A percentile compares a stretch with the other conserved stretches of the same genome.
phyloP scores from a whole-genome alignment of 768 basidiomycete species.

The Suillus occidentalis region DNA sequence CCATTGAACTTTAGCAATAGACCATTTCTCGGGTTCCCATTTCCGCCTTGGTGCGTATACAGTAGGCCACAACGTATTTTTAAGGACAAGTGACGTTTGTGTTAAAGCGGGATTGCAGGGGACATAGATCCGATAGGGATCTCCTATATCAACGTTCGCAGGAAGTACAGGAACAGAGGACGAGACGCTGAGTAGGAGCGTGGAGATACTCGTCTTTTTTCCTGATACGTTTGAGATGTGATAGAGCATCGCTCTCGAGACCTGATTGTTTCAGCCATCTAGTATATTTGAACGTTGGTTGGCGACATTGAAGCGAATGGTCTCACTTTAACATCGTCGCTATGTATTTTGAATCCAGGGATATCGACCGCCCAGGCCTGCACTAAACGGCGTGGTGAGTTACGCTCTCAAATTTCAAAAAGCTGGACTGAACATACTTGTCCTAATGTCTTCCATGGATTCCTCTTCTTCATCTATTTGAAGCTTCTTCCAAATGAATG shows the following conservation, averaged over 20 bases:
- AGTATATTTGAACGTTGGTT: background rate
- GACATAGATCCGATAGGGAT: conserved; percentile 59
- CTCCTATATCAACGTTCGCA: conserved; percentile 40
- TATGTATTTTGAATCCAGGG: conserved; percentile 56
- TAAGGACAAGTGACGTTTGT: conserved; percentile 57
- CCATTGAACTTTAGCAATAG: conserved; percentile 67
- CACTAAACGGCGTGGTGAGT: conserved; percentile 38
- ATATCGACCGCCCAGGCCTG: conserved; percentile 80
- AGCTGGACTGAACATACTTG: conserved; percentile 18
- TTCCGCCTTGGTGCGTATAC: conserved; percentile 68
- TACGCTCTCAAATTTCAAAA: conserved; percentile 4
- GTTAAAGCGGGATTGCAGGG: conserved; percentile 72
- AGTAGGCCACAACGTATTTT: conserved; percentile 86
- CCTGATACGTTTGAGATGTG: conserved; percentile 78
- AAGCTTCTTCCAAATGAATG: conserved; percentile 62
- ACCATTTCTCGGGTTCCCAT: conserved; percentile 68
- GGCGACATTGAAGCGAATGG: background rate
- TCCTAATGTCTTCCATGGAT: conserved; percentile 51
- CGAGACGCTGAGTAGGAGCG: conserved; percentile 54
- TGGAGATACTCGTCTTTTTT: conserved; percentile 46
- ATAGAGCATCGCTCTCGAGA: conserved; percentile 59
- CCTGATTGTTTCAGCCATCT: conserved; percentile 72
- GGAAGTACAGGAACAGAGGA: conserved; percentile 51
- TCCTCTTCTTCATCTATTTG: conserved; percentile 62
- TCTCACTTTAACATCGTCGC: conserved; percentile 62